Evolutionary conservation across 2,329 filamentous ascomycete species (phyloP).

Genomic region (Colletotrichum sp.): DNA sequence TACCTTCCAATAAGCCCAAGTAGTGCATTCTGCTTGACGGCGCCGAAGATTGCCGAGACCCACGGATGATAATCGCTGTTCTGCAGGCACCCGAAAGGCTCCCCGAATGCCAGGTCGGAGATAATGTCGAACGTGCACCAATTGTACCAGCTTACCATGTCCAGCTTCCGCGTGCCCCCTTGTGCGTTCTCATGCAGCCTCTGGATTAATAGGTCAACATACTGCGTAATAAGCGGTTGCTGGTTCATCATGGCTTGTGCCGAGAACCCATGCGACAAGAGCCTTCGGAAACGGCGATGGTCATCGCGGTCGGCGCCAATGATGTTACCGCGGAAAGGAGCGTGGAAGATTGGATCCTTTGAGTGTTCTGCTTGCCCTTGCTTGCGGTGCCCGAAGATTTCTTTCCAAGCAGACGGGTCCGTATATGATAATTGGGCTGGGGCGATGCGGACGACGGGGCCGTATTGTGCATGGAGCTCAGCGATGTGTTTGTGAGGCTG

Average conservation of each 20-base stretch:
- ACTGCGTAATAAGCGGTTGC: constrained; percentile 33
- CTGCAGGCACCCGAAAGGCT: background rate
- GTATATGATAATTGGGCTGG: background rate
- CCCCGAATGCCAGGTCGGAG: background rate
- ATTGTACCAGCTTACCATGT: background rate
- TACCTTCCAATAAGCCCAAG: background rate
- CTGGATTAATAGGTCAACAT: constrained; percentile 43
- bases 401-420: background rate
- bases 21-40: background rate
- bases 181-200: constrained; percentile 32
- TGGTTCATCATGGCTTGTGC: constrained; percentile 25
- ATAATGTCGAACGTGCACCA: background rate
- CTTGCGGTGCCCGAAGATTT: background rate
- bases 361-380: background rate
- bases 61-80: background rate
- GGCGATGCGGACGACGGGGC: constrained; percentile 5
- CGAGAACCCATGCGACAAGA: constrained; percentile 26
- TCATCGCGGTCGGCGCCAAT: background rate
- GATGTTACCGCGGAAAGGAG: background rate
- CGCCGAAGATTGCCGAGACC: background rate
- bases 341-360: background rate
- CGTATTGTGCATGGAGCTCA: background rate
- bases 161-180: background rate
- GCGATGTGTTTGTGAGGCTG: background rate
- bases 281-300: background rate